A percentile compares a stretch with the other conserved stretches of the same genome.
These are phyloP conservation scores for Phytophthora colocasiae DNA, from an alignment of 352 stramenopile species.

Conservation along the genomic window DNA sequence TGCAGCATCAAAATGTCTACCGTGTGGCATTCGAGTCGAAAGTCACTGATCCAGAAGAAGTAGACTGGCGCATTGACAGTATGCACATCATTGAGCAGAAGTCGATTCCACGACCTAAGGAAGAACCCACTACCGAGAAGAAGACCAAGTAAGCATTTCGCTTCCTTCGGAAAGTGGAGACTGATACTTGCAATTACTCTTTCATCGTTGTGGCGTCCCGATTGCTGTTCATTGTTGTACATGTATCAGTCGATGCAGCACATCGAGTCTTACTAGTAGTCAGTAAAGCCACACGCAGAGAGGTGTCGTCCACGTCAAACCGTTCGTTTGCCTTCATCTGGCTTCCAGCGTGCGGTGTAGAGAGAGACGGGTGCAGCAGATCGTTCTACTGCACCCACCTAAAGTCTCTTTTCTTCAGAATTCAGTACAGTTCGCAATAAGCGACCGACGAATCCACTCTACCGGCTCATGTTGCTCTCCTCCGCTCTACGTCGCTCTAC, in stretches of 20 bases:
- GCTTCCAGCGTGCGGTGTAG: neutral
- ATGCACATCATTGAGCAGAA: conserved; percentile 37
- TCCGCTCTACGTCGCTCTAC: conserved; percentile 20
- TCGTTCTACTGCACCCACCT: conserved; percentile 7
- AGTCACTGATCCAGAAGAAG: conserved; percentile 58
- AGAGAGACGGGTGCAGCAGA: conserved; percentile 14
- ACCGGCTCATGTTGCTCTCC: conserved; percentile 20
- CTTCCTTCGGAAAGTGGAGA: no score
- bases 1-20: conserved; percentile 48
- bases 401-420: conserved; percentile 15
- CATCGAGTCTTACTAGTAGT: no score
- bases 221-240: no score
- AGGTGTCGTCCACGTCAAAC: no score
- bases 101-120: conserved; percentile 10
- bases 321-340: no score
- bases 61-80: conserved; percentile 70
- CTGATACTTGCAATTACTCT: no score
- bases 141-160: conserved; percentile 5
- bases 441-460: conserved; percentile 1
- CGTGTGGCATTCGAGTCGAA: conserved; percentile 61
- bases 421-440: conserved; percentile 28
- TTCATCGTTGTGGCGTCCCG: no score
- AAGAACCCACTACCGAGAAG: neutral
- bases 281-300: no score
- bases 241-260: no score